Conservation (phyloP, 2,329 filamentous ascomycete species). For the Arachnopeziza araneosa region DNA sequence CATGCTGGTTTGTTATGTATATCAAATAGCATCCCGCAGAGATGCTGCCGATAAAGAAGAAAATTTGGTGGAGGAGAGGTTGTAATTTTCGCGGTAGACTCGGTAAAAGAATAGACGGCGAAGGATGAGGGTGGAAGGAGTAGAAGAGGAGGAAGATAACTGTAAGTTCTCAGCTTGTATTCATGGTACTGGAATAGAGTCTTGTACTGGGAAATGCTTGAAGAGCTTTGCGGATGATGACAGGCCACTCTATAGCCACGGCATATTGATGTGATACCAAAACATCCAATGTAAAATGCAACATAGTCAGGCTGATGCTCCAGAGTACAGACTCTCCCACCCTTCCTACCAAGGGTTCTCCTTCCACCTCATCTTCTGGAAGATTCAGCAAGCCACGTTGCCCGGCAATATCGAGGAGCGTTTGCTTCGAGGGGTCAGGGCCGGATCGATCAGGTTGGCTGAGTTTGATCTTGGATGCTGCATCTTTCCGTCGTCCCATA, state of each 20-base stretch:
- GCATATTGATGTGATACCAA: slow-evolving; percentile 75
- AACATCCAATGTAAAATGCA: slow-evolving; percentile 75
- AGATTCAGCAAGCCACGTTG: slow-evolving; percentile 46
- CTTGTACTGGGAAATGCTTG: slow-evolving; percentile 47
- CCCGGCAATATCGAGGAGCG: slow-evolving; percentile 67
- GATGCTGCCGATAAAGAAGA: slow-evolving; percentile 61
- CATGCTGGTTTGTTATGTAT: slow-evolving; percentile 69
- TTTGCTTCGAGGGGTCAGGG: slow-evolving; percentile 52
- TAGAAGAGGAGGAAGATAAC: slow-evolving; percentile 31
- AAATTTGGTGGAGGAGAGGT: slow-evolving; percentile 43
- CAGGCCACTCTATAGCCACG: slow-evolving; percentile 55
- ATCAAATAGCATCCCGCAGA: slow-evolving; percentile 72
- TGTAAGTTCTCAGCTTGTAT: slow-evolving; percentile 26
- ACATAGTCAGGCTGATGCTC: slow-evolving; percentile 58
- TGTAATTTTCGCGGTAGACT: slow-evolving; percentile 43
- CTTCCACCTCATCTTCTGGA: slow-evolving; percentile 23
- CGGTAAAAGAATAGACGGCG: slow-evolving; percentile 45
- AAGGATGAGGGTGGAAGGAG: slow-evolving; percentile 30
- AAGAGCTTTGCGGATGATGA: slow-evolving; percentile 45
- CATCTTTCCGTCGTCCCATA: slow-evolving; percentile 45
- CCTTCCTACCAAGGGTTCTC: slow-evolving; percentile 26
- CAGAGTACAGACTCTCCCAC: slow-evolving; percentile 48
- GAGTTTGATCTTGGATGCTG: slow-evolving; percentile 50
- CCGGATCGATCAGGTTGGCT: slow-evolving; percentile 63
- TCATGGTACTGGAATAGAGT: slow-evolving; percentile 11